A percentile compares a stretch with the other conserved stretches of the same genome.
These are phyloP conservation scores for Hypoxylon rubiginosum DNA, from an alignment of 2,329 filamentous ascomycete genomes.

Conservation along the genomic window DNA sequence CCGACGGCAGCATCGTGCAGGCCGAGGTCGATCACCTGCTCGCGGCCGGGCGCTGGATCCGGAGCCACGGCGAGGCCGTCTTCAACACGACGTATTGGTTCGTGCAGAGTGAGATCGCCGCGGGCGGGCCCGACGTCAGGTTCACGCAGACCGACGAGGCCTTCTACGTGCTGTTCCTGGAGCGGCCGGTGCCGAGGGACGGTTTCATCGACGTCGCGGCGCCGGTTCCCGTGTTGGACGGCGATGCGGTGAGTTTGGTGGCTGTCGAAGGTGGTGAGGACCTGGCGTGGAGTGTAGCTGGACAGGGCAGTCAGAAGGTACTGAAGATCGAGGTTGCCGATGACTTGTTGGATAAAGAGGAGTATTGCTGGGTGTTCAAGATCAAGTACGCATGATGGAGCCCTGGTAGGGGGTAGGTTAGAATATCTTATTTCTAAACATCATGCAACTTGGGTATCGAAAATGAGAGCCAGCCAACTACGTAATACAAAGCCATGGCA, in stretches of 20 bases:
- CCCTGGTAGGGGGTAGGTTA: not conserved
- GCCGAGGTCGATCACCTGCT: constrained; percentile 62
- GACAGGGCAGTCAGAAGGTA: constrained; percentile 27
- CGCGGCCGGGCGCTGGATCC: constrained; percentile 68
- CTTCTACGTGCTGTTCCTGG: constrained; percentile 65
- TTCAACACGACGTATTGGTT: constrained; percentile 67
- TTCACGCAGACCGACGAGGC: constrained; percentile 67
- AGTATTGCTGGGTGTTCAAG: constrained; percentile 49
- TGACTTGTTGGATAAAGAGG: constrained; percentile 42
- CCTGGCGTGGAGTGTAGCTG: constrained; percentile 43
- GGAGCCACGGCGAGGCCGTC: constrained; percentile 65
- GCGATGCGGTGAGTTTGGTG: constrained; percentile 62
- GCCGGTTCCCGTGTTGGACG: constrained; percentile 61
- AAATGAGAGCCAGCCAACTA: not conserved
- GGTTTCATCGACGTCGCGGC: constrained; percentile 57
- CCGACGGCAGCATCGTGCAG: constrained; percentile 66
- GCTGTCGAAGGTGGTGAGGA: constrained; percentile 52
- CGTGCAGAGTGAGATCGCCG: constrained; percentile 46
- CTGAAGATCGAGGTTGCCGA: constrained; percentile 41
- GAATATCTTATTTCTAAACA: not conserved
- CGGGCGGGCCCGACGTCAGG: constrained; percentile 54
- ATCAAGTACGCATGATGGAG: constrained; percentile 42
- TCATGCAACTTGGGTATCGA: constrained; percentile 6
- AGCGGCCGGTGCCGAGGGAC: constrained; percentile 53
- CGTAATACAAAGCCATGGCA: not conserved